These are phyloP conservation scores for Trametes pubescens DNA, from an alignment of 1,284 basidiomycete genomes.

Conservation along the genomic window DNA sequence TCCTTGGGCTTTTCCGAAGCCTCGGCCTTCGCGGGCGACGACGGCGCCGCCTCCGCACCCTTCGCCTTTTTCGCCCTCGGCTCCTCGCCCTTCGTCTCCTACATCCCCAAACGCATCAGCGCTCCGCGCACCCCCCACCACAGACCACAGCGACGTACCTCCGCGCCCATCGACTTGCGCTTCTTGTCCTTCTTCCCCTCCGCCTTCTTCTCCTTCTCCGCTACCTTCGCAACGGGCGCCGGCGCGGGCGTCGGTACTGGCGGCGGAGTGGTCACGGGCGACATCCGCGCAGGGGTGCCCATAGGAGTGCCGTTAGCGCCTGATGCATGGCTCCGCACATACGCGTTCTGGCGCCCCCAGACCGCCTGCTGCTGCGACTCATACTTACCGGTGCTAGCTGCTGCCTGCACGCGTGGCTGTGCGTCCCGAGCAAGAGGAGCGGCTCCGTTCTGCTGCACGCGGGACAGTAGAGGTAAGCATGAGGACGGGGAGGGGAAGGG, in stretches of 20 bases:
- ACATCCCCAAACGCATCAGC: neutral
- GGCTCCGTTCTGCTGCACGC: slow-evolving; percentile 16
- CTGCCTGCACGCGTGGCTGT: neutral
- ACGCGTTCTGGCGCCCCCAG: slow-evolving; percentile 33
- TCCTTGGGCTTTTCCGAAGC: slow-evolving; percentile 32
- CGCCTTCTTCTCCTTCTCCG: slow-evolving; percentile 35
- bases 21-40: slow-evolving; percentile 24
- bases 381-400: slow-evolving; percentile 38
- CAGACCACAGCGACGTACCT: slow-evolving; percentile 14
- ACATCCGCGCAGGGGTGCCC: slow-evolving; percentile 66
- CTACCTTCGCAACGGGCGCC: slow-evolving; percentile 25
- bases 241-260: slow-evolving; percentile 16
- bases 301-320: slow-evolving; percentile 76
- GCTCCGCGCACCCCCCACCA: neutral
- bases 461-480: neutral
- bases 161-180: slow-evolving; percentile 32
- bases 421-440: slow-evolving; percentile 1
- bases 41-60: slow-evolving; percentile 17
- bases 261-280: slow-evolving; percentile 42
- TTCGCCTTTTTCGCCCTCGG: slow-evolving; percentile 42
- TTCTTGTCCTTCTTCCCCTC: slow-evolving; percentile 39
- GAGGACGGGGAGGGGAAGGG: neutral
- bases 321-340: slow-evolving; percentile 50
- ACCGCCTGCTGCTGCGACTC: slow-evolving; percentile 36
- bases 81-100: slow-evolving; percentile 28